phyloP scores from a whole-genome alignment of 192 early-diverging fungal species.

The Rhizophagus clarus region DNA sequence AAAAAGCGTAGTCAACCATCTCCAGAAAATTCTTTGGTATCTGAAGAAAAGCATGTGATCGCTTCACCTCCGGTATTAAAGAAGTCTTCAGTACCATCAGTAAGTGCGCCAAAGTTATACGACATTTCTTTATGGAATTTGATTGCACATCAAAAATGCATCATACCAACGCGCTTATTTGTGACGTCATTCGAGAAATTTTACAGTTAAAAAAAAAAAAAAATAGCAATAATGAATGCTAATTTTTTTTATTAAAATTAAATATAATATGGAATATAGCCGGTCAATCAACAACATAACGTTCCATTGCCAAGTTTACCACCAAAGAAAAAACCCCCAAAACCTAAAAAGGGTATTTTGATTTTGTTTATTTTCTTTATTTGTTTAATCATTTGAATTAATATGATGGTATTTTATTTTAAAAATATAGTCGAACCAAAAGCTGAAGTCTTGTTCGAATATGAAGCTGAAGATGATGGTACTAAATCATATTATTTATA shows the following conservation, averaged over 20 bases:
- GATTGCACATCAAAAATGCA: no score
- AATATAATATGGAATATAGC: background rate
- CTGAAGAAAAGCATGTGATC: background rate
- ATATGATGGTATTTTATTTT: background rate
- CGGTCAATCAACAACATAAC: no score
- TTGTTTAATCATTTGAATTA: background rate
- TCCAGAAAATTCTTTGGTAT: background rate
- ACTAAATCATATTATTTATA: background rate
- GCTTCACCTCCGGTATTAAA: background rate
- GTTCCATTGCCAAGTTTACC: conserved; percentile 4
- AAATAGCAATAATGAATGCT: no score
- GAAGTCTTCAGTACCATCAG: conserved; percentile 1
- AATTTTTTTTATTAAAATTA: background rate
- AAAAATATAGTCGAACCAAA: conserved; percentile 32
- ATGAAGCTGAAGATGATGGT: conserved; percentile 53
- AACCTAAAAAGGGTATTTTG: conserved; percentile 3
- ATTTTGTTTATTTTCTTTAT: background rate
- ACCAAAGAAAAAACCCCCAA: background rate
- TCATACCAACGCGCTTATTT: no score
- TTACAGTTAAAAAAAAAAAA: background rate
- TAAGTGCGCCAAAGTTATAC: background rate
- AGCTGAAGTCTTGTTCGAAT: conserved; percentile 52
- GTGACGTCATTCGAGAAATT: background rate
- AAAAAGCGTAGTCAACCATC: conserved; percentile 44
- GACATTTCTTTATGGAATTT: no score